These are phyloP conservation scores for Erodium maritimum DNA, from an alignment of 345 rosid genomes.

Conservation along the genomic window DNA sequence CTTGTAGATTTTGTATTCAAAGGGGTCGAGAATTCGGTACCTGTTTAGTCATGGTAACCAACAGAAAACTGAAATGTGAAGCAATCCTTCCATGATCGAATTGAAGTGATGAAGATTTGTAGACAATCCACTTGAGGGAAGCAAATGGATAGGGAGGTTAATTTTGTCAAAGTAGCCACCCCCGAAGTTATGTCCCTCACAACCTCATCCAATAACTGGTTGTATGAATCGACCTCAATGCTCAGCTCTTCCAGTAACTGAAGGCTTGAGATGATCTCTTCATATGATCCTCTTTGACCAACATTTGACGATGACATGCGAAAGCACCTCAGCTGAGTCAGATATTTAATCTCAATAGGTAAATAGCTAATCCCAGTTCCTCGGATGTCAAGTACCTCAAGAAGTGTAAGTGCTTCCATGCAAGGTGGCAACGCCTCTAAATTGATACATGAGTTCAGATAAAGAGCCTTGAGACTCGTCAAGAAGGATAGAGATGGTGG, in stretches of 20 bases:
- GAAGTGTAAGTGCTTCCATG: constrained; percentile 7
- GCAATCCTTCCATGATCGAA: constrained; percentile 8
- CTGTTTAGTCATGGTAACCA: constrained; percentile 10
- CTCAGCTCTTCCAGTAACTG: constrained; percentile 18
- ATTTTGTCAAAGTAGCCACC: constrained; percentile 14
- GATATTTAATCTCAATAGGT: constrained; percentile 5
- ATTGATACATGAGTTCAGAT: constrained; percentile 16
- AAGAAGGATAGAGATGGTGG: constrained; percentile 13
- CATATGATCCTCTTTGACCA: not conserved
- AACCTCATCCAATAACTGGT: constrained; percentile 13
- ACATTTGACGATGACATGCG: constrained; percentile 14
- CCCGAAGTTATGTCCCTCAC: constrained; percentile 4
- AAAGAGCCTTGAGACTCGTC: constrained; percentile 15
- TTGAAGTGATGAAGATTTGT: constrained; percentile 1
- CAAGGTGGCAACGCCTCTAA: constrained; percentile 13
- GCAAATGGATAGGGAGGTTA: constrained; percentile 14
- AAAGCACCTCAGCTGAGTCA: constrained; percentile 12
- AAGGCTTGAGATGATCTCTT: constrained; percentile 18
- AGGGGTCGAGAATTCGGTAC: constrained; percentile 10
- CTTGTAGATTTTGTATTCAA: constrained; percentile 12
- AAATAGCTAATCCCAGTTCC: constrained; percentile 10
- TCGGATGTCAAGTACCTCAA: constrained; percentile 23
- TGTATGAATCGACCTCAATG: constrained; percentile 14
- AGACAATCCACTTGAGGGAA: constrained; percentile 10
- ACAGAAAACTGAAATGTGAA: constrained; percentile 14